Evolutionary conservation across 2,329 filamentous ascomycete species (phyloP).

Genomic region (Peltaster fructicola): DNA sequence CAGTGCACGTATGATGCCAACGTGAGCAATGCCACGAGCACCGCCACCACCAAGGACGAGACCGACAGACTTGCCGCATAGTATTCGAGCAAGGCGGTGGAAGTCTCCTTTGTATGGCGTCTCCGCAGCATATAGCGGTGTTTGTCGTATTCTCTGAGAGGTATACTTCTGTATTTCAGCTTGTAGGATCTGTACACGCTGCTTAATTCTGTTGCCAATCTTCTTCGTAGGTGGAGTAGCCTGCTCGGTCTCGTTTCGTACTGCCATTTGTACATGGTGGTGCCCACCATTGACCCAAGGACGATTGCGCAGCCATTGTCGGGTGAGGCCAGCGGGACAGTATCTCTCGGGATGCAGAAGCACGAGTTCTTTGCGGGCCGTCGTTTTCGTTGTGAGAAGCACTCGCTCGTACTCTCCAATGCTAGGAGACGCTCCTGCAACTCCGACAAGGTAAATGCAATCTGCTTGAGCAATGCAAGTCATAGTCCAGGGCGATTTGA

Average conservation of each 20-base stretch:
- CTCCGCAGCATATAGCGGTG: constrained; percentile 75
- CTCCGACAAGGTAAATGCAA: constrained; percentile 79
- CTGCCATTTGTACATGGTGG: constrained; percentile 93
- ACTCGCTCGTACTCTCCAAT: constrained; percentile 97
- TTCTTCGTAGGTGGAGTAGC: constrained; percentile 50
- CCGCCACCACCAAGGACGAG: constrained; percentile 88
- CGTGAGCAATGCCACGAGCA: constrained; percentile 76
- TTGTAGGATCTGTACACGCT: constrained; percentile 83
- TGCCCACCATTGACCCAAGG: constrained; percentile 98
- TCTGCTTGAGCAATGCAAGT: constrained; percentile 95
- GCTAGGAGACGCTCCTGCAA: constrained; percentile 74
- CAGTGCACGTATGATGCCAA: constrained; percentile 84
- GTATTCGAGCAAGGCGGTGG: constrained; percentile 69
- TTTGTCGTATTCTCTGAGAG: constrained; percentile 74
- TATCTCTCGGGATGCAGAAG: constrained; percentile 79
- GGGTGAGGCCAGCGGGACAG: constrained; percentile 65
- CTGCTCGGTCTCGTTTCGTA: constrained; percentile 58
- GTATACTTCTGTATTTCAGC: constrained; percentile 98
- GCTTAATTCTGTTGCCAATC: constrained; percentile 72
- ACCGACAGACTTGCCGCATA: constrained; percentile 89
- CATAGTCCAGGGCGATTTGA: constrained; percentile 95
- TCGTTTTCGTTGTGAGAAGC: constrained; percentile 91
- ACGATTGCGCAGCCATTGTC: constrained; percentile 72
- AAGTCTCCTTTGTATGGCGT: constrained; percentile 94
- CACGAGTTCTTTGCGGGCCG: constrained; percentile 81